Evolutionary conservation across 768 basidiomycete species (phyloP).

Genomic region (Auricularia heimuer): DNA sequence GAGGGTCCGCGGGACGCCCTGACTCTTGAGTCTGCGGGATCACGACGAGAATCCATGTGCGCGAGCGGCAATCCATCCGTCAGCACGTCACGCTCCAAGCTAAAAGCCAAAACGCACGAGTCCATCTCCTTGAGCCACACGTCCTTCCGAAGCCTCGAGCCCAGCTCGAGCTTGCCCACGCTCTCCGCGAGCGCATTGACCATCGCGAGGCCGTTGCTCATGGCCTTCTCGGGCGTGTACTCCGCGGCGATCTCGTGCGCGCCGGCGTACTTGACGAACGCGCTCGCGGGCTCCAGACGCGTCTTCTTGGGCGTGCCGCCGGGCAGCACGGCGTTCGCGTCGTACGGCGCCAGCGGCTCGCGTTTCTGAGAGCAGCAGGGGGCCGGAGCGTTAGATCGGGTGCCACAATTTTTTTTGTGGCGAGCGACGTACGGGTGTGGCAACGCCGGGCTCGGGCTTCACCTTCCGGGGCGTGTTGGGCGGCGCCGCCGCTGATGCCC

Average conservation of each 20-base stretch:
- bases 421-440: background rate
- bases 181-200: slow-evolving; percentile 36
- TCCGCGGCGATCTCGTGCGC: slow-evolving; percentile 29
- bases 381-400: background rate
- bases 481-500: background rate
- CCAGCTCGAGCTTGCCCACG: slow-evolving; percentile 37
- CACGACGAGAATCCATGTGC: background rate
- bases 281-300: background rate
- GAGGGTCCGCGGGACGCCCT: slow-evolving; percentile 45
- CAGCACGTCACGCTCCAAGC: background rate
- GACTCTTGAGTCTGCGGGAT: slow-evolving; percentile 32
- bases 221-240: slow-evolving; percentile 39
- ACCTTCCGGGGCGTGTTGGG: background rate
- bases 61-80: background rate
- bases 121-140: slow-evolving; percentile 48
- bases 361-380: background rate
- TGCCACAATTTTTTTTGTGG: background rate
- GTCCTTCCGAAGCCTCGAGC: slow-evolving; percentile 46
- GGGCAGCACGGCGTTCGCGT: background rate
- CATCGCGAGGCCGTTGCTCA: slow-evolving; percentile 44
- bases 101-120: slow-evolving; percentile 25
- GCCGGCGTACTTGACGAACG: slow-evolving; percentile 20
- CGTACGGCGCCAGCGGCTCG: background rate
- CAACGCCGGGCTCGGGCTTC: background rate
- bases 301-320: background rate